Percentiles rank a stretch among this genome's conserved stretches.
Conservation (phyloP, 495 filamentous ascomycete genomes). For the Clavariopsis aquatica region DNA sequence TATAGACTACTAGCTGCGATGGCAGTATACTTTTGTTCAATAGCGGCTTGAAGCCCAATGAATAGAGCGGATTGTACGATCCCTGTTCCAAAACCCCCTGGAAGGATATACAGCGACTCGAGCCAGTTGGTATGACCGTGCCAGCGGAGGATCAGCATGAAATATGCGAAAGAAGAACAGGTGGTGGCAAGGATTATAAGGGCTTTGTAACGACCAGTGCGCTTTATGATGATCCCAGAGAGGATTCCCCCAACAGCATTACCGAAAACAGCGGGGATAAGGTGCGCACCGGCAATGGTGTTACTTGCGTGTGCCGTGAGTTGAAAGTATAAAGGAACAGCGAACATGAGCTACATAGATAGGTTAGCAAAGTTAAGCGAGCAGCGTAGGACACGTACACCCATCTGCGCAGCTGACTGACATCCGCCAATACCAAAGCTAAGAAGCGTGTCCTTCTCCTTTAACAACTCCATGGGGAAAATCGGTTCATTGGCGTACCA, state of each 20-base stretch:
- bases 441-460: constrained; percentile 54
- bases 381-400: constrained; percentile 45
- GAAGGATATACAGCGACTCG: constrained; percentile 66
- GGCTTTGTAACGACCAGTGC: constrained; percentile 62
- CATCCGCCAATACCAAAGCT: constrained; percentile 57
- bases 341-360: constrained; percentile 52
- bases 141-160: constrained; percentile 61
- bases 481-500: constrained; percentile 60
- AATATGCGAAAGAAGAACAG: constrained; percentile 54
- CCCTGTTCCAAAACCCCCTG: constrained; percentile 43
- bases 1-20: constrained; percentile 31
- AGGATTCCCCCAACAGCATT: constrained; percentile 65
- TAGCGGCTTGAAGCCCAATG: constrained; percentile 28
- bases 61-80: constrained; percentile 35
- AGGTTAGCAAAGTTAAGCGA: not conserved
- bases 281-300: constrained; percentile 59
- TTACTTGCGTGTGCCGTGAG: constrained; percentile 58
- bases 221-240: constrained; percentile 58
- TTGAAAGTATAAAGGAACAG: constrained; percentile 71
- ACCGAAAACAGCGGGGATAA: constrained; percentile 65
- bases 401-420: constrained; percentile 60
- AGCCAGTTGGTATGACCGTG: constrained; percentile 59
- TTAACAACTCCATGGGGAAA: constrained; percentile 60
- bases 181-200: constrained; percentile 56
- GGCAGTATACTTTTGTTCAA: constrained; percentile 23